Evolutionary conservation across 1,139 yeast species (phyloP).

Genomic region (Kodamaea arcana): DNA sequence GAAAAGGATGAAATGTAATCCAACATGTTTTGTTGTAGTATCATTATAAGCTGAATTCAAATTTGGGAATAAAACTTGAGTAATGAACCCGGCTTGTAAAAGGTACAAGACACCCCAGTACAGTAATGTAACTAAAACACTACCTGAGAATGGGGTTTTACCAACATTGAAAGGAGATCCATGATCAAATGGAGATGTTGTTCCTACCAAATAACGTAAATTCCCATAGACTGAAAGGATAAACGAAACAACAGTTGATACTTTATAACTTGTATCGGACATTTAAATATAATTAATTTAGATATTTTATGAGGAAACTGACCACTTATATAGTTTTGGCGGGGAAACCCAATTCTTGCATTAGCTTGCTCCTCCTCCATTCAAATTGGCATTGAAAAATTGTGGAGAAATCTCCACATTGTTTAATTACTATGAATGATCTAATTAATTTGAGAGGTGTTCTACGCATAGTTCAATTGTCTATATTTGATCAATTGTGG

Average conservation of each 20-base stretch:
- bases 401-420: too few species aligned
- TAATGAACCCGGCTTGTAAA: conserved; percentile 51
- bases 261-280: conserved; percentile 30
- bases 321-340: too few species aligned
- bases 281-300: too few species aligned
- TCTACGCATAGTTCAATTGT: too few species aligned
- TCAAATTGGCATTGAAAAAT: too few species aligned
- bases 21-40: conserved; percentile 35
- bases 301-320: too few species aligned
- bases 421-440: too few species aligned
- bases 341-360: too few species aligned
- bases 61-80: conserved; percentile 48
- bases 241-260: conserved; percentile 47
- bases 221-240: conserved; percentile 53
- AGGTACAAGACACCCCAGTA: conserved; percentile 58
- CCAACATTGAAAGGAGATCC: conserved; percentile 43
- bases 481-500: too few species aligned
- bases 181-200: conserved; percentile 34
- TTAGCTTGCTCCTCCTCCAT: too few species aligned
- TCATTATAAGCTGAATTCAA: conserved; percentile 25
- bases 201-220: conserved; percentile 50
- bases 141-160: conserved; percentile 68
- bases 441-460: too few species aligned
- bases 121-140: conserved; percentile 45
- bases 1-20: conserved; percentile 60